Base-by-base conservation (phyloP, 306 rosid genomes). In the Castanea sativa region DNA sequence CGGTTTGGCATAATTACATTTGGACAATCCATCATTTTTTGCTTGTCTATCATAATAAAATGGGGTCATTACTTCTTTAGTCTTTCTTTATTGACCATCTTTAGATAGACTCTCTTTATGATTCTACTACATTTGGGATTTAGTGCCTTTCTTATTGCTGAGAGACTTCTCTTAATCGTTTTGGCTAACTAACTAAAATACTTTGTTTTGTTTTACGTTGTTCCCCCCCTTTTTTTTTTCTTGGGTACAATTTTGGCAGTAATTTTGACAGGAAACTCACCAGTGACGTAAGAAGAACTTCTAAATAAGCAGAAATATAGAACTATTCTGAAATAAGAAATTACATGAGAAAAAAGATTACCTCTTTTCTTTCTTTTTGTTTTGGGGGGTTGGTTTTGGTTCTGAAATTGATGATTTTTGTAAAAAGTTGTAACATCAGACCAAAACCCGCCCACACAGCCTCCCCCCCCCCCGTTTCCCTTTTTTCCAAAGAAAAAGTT, bases 391-490 rank as follows among this genome's bases (percentile, higher is more conserved):
- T 23, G 63, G 63, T 23, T 14, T 49, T 49, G 53, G 4, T 49
- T 49, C 5, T 12, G 16, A 49, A 49, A 49, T 49, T 49, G 15
- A 49, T 49, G 53, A 3, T 41, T 41, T 8, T 9, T 8, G 12
- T 41, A 41, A 38, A 41, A 41, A 0, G 12, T 41, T 49, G 16
- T 49, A 12, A 12, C 1, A 49, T 45, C 4, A 12, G 4, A 11
- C 1, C 4, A 38, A 38, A 25, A 25, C 41, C 15, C 4, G 3
- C 14, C 1, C 15, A 0, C 52, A 2, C 14, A 3, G 3, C 49
- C 41, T 7, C 4, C 52, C 52, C 1, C 15, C 0, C 4, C 0
- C 4, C 14, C 14, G 2, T 1, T 2, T 1, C 0, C 11, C 45
- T 1, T 8, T 41, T 41, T 7, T 41, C 2, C 3, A 41, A 41